Percentiles rank a stretch among this genome's conserved stretches.
Evolutionary conservation across 768 basidiomycete species (phyloP).

Genomic region (Tulasnella sp.): DNA sequence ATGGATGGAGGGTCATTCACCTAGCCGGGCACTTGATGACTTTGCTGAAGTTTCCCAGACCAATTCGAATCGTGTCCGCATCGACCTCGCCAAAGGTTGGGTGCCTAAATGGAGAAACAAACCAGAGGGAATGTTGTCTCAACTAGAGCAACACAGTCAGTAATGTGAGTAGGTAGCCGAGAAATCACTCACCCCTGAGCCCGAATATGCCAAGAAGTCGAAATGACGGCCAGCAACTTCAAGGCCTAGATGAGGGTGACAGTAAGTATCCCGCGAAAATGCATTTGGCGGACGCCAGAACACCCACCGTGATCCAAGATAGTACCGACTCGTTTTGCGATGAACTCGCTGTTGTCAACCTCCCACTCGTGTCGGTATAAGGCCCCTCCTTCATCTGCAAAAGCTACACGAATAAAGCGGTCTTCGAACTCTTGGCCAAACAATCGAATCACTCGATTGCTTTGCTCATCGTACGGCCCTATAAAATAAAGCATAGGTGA

Average conservation of each 20-base stretch:
- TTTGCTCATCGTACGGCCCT: conserved; percentile 26
- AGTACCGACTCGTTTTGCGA: conserved; percentile 11
- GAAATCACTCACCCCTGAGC: conserved; percentile 4
- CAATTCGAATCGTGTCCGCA: conserved; percentile 55
- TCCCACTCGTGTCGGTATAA: conserved; percentile 22
- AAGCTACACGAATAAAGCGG: conserved; percentile 26
- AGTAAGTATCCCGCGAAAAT: neutral
- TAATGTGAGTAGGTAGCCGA: conserved; percentile 39
- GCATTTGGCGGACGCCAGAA: neutral
- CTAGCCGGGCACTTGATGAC: conserved; percentile 62
- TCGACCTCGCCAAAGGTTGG: conserved; percentile 46
- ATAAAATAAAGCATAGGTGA: neutral
- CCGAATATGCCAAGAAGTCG: conserved; percentile 28
- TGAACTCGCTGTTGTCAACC: conserved; percentile 23
- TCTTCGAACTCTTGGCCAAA: conserved; percentile 21
- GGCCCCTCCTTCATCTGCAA: conserved; percentile 26
- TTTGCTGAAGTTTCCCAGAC: conserved; percentile 61
- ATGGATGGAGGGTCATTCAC: conserved; percentile 17
- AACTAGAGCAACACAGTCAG: conserved; percentile 49
- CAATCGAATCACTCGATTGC: conserved; percentile 22
- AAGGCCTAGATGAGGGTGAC: conserved; percentile 13
- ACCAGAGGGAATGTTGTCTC: conserved; percentile 28
- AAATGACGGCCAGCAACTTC: conserved; percentile 29
- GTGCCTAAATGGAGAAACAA: conserved; percentile 26
- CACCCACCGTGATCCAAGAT: conserved; percentile 16